phyloP scores from a whole-genome alignment of 345 rosid genomes.

The Hibiscus mutabilis region DNA sequence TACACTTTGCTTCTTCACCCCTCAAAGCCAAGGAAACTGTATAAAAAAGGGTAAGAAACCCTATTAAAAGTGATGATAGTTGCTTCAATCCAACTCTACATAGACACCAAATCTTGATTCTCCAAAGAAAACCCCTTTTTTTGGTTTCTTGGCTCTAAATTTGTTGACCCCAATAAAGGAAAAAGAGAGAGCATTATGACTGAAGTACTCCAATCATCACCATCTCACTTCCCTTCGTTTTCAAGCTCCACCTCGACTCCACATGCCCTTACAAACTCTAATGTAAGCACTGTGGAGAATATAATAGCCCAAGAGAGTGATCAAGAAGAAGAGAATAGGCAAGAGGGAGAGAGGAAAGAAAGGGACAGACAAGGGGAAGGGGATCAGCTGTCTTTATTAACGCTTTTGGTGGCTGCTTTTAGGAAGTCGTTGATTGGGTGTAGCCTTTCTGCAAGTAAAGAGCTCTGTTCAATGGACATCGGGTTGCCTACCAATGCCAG shows the following conservation, averaged over 20 bases:
- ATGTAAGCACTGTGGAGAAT: slow-evolving; percentile 13
- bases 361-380: slow-evolving; percentile 30
- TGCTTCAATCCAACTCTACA: slow-evolving; percentile 85
- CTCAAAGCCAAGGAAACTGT: slow-evolving; percentile 21
- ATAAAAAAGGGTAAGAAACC: background rate
- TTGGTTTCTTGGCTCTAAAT: slow-evolving; percentile 34
- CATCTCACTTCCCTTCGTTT: slow-evolving; percentile 83
- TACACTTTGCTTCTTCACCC: slow-evolving; percentile 30
- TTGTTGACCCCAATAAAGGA: slow-evolving; percentile 20
- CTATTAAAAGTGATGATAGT: slow-evolving; percentile 37
- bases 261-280: slow-evolving; percentile 33
- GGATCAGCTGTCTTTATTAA: slow-evolving; percentile 62
- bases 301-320: slow-evolving; percentile 22
- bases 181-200: slow-evolving; percentile 41
- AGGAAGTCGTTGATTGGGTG: slow-evolving; percentile 80
- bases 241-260: slow-evolving; percentile 77
- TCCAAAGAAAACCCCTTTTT: slow-evolving; percentile 14
- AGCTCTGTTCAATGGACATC: slow-evolving; percentile 84
- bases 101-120: slow-evolving; percentile 20
- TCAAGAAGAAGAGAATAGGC: slow-evolving; percentile 12
- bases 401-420: slow-evolving; percentile 57
- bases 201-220: slow-evolving; percentile 62
- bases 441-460: slow-evolving; percentile 45
- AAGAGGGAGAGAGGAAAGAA: slow-evolving; percentile 18
- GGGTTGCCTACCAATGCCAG: slow-evolving; percentile 89